phyloP scores from a whole-genome alignment of 345 rosid species.

The Carallia pectinifolia region DNA sequence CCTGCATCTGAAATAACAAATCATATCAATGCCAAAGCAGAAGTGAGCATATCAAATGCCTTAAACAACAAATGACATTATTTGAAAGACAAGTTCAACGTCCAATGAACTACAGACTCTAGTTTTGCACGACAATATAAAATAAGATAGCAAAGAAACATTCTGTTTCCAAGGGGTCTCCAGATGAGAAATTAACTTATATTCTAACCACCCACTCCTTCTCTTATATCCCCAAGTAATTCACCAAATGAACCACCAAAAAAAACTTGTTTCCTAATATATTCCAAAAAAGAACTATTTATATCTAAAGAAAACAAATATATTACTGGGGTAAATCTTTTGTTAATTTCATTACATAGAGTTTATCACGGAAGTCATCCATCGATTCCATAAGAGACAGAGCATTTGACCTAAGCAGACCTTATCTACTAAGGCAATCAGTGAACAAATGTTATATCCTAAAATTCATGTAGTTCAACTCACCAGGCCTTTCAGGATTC shows the following conservation, averaged over 20 bases:
- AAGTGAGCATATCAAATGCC: not conserved
- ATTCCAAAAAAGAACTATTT: not conserved
- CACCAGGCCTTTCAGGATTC: slow-evolving; percentile 96
- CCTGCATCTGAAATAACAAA: slow-evolving; percentile 55
- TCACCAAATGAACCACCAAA: not conserved
- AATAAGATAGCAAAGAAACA: not conserved
- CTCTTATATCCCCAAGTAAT: not conserved
- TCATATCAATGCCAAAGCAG: slow-evolving; percentile 5
- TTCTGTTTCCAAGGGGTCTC: not conserved
- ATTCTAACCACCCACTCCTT: not conserved
- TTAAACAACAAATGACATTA: not conserved
- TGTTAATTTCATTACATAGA: not conserved
- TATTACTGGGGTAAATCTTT: not conserved
- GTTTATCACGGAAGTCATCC: too few relatives aligned
- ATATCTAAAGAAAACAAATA: not conserved
- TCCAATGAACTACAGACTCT: too few relatives aligned
- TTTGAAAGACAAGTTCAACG: too few relatives aligned
- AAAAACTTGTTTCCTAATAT: not conserved
- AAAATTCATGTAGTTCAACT: slow-evolving; percentile 15
- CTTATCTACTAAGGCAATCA: not conserved
- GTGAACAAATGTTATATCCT: not conserved
- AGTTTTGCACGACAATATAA: not conserved
- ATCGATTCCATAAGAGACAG: too few relatives aligned
- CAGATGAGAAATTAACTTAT: not conserved
- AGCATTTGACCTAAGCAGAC: too few relatives aligned